Evolutionary conservation across 169 alveolate species (phyloP), one percentile per base, ranked within the genome.

Genomic region (Eimeria sp.): DNA sequence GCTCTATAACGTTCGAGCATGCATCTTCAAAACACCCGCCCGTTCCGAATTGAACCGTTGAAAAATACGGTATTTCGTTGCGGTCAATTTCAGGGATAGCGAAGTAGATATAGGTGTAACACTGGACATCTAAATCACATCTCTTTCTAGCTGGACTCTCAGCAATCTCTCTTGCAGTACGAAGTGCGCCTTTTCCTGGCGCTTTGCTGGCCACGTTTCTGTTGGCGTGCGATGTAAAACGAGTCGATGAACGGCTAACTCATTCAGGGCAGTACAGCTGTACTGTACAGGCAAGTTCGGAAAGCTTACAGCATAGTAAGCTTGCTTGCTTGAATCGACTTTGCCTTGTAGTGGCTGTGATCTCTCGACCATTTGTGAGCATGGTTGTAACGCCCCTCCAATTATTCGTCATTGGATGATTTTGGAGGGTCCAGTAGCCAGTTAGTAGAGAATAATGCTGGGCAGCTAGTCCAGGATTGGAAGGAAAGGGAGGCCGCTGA

Each of bases 61-160:
- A 11, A 0, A 18, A 11, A 16, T 61, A 18, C 3, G n/a, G 20
- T n/a, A 61, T 18, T 61, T 11, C 70, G n/a, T 61, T 61, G 70
- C n/a, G 70, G n/a, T 61, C 76, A n/a, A n/a, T 67, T 27, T 67
- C 76, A 27, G 76, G 76, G 45, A 67, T n/a, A 9, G 76, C 75
- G 47, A 67, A n/a, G 5, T 67, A n/a, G 70, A 61, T 61, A 25
- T 13, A 4, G 40, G 18, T 18, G 14, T 9, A n/a, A 25, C 14
- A 0, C 11, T 67, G 43, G 76, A 45, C 45, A 25, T 67, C 47
- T 9, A 63, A 1, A 34, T 13, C 73, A 13, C 25, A 63, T 10
- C 18, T 34, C 34, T 63, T 20, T 16, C 45, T 7, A 27, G 25
- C 27, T n/a, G 76, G 40, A 27, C 47, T 16, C 45, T 18, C 45